Conservation (phyloP, 2,329 filamentous ascomycete genomes). For the Mycogone perniciosa region DNA sequence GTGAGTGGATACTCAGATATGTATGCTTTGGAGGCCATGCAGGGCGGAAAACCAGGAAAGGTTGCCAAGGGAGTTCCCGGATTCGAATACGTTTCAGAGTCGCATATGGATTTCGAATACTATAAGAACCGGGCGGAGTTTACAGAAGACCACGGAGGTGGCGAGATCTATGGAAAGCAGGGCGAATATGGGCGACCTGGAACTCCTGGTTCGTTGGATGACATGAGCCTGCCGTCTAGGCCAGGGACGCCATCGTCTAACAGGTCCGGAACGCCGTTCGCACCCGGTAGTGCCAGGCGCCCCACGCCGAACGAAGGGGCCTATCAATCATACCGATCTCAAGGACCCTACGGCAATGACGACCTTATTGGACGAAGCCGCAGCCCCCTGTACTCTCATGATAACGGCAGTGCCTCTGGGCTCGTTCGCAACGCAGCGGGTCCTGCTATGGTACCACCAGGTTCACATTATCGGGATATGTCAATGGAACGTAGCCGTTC, state of each 20-base stretch:
- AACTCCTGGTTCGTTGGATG: slow-evolving; percentile 51
- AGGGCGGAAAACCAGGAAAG: slow-evolving; percentile 43
- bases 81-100: slow-evolving; percentile 86
- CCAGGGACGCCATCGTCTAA: slow-evolving; percentile 42
- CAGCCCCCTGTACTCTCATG: slow-evolving; percentile 44
- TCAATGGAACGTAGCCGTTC: slow-evolving; percentile 21
- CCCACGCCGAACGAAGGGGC: slow-evolving; percentile 22
- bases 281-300: slow-evolving; percentile 23
- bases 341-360: slow-evolving; percentile 12
- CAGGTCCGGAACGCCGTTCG: slow-evolving; percentile 30
- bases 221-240: slow-evolving; percentile 40
- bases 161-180: slow-evolving; percentile 56
- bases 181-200: slow-evolving; percentile 54
- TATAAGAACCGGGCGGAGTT: slow-evolving; percentile 90
- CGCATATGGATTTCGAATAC: slow-evolving; percentile 81
- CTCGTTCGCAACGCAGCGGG: slow-evolving; percentile 48
- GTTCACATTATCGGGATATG: slow-evolving; percentile 17
- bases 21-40: slow-evolving; percentile 76
- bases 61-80: slow-evolving; percentile 49
- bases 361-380: slow-evolving; percentile 29
- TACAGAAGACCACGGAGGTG: slow-evolving; percentile 77
- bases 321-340: slow-evolving; percentile 24
- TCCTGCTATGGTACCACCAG: slow-evolving; percentile 38
- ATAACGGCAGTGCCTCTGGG: slow-evolving; percentile 48
- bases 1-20: slow-evolving; percentile 76